phyloP scores from a whole-genome alignment of 2,329 filamentous ascomycete species.

The Fusarium tupiense region DNA sequence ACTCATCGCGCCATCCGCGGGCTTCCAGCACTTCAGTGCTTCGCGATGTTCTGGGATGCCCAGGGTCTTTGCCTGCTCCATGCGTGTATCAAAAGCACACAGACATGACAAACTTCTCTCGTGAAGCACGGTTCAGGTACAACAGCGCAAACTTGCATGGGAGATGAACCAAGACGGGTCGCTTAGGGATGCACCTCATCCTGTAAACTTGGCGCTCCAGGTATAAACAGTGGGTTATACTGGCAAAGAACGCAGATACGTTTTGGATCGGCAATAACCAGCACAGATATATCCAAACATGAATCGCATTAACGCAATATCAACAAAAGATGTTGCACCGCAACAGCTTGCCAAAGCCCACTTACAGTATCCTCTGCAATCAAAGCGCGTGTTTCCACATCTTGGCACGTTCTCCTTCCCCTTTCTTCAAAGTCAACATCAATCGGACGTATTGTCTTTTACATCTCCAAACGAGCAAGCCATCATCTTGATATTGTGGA shows the following conservation, averaged over 20 bases:
- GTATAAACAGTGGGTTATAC: not conserved
- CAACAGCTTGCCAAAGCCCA: slow-evolving; percentile 13
- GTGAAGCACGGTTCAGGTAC: slow-evolving; percentile 23
- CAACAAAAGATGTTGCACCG: slow-evolving; percentile 5
- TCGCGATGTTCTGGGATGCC: slow-evolving; percentile 19
- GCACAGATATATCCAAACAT: not conserved
- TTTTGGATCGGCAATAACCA: not conserved
- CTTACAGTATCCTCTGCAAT: slow-evolving; percentile 24
- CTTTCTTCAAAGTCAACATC: slow-evolving; percentile 2
- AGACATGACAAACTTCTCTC: not conserved
- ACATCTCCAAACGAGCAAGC: slow-evolving; percentile 21
- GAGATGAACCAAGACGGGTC: slow-evolving; percentile 14
- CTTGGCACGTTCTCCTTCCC: slow-evolving; percentile 6
- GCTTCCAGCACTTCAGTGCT: slow-evolving; percentile 22
- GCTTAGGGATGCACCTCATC: slow-evolving; percentile 21
- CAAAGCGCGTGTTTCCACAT: slow-evolving; percentile 28
- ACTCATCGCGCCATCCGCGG: slow-evolving; percentile 35
- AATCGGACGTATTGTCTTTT: slow-evolving; percentile 11
- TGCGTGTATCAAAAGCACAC: slow-evolving; percentile 11
- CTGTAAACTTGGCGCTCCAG: not conserved
- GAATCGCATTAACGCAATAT: not conserved
- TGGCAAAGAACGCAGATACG: not conserved
- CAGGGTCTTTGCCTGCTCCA: slow-evolving; percentile 30
- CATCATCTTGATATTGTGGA: slow-evolving; percentile 42
- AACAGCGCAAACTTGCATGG: slow-evolving; percentile 11